These are phyloP conservation scores for Adenanthera pavonina DNA, from an alignment of 306 rosid genomes.

Conservation along the genomic window DNA sequence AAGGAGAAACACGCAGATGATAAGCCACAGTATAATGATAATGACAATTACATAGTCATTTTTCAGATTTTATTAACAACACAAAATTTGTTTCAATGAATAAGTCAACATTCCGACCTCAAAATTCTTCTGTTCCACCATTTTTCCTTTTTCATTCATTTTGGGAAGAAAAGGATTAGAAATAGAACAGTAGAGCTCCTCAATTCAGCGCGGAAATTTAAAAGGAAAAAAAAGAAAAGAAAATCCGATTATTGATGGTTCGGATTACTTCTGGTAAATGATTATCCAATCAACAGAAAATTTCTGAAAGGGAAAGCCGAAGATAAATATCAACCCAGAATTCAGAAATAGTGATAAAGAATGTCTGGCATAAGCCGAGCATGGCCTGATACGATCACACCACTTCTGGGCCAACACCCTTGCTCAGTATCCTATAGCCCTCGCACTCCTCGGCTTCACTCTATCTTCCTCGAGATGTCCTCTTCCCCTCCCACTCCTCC, in stretches of 20 bases:
- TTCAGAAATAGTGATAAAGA: not conserved
- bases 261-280: not conserved
- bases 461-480: conserved; percentile 59
- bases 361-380: conserved; percentile 48
- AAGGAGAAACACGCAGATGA: too few relatives aligned
- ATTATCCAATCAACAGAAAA: not conserved
- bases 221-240: not conserved
- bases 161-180: not conserved
- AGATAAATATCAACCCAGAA: not conserved
- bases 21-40: too few relatives aligned
- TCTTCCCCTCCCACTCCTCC: conserved; percentile 27
- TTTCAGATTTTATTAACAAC: too few relatives aligned
- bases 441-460: not conserved
- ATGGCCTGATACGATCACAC: conserved; percentile 38
- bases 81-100: too few relatives aligned
- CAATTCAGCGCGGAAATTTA: not conserved
- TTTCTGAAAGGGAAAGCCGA: not conserved
- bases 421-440: conserved; percentile 26
- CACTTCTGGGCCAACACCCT: conserved; percentile 42
- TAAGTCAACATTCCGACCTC: conserved; percentile 3
- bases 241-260: not conserved
- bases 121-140: not conserved
- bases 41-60: too few relatives aligned
- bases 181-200: not conserved
- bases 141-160: not conserved